Conservation (phyloP, 2,329 filamentous ascomycete species). For the Penicillium verrucosum region DNA sequence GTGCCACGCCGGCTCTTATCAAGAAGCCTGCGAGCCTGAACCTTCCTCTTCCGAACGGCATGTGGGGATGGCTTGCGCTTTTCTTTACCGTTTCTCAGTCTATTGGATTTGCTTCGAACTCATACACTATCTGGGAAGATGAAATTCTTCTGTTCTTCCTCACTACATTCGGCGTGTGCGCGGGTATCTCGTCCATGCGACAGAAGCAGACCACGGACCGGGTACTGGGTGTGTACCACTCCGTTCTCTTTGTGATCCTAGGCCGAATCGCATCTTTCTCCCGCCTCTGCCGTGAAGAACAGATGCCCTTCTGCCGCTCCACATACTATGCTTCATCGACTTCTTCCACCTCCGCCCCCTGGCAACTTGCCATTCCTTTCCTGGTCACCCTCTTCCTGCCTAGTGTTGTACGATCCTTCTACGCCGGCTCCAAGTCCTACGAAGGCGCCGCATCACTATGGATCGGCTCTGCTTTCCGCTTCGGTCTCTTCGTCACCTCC, state of each 20-base stretch:
- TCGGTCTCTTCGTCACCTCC: constrained; percentile 71
- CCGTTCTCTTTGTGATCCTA: constrained; percentile 74
- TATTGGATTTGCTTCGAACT: constrained; percentile 94
- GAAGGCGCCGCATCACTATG: constrained; percentile 80
- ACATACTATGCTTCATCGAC: constrained; percentile 92
- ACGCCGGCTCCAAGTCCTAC: constrained; percentile 77
- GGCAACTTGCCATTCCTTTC: constrained; percentile 82
- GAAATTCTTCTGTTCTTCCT: constrained; percentile 90
- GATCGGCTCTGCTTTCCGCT: constrained; percentile 76
- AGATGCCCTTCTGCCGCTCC: constrained; percentile 94
- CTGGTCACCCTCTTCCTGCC: constrained; percentile 69
- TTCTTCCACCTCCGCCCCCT: constrained; percentile 87
- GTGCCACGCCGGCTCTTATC: constrained; percentile 41
- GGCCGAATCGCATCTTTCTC: constrained; percentile 80
- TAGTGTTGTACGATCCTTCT: constrained; percentile 77
- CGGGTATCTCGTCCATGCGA: constrained; percentile 70
- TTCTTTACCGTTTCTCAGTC: constrained; percentile 82
- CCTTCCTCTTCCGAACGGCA: constrained; percentile 63
- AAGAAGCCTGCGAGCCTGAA: constrained; percentile 40
- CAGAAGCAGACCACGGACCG: constrained; percentile 65
- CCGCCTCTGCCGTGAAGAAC: constrained; percentile 91
- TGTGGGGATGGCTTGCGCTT: constrained; percentile 86
- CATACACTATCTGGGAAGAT: constrained; percentile 98
- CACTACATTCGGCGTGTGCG: constrained; percentile 77
- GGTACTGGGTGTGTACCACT: constrained; percentile 78